Base-by-base conservation (phyloP, 163 green algal species). In the Chloroidium sp. region DNA sequence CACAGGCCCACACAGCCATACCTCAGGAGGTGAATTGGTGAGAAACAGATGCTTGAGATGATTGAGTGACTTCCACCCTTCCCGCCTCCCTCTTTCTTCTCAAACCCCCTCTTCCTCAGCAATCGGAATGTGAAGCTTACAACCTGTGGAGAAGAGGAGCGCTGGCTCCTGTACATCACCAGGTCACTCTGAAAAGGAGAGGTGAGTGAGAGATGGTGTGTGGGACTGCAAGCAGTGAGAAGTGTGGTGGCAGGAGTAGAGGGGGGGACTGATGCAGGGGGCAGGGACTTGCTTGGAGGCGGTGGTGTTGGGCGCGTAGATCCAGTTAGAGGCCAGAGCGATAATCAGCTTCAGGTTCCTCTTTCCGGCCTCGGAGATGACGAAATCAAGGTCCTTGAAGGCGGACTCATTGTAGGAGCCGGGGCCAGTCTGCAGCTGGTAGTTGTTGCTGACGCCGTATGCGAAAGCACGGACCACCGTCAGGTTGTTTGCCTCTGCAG, bases 391-490 rank as follows among this genome's bases (percentile, higher is more conserved):
- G 3, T 57, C 84, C 62, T 69, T n/a, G 57, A 86, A 82, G 3
- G 62, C 74, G 14, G 79, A 61, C 81, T 88, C 84, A 67, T 85
- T 88, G 76, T 86, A 86, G 13, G 74, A 64, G 61, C 84, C 84
- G 8, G 84, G 81, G 6, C 10, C 36, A 1, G 68, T 77, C 78
- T 88, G 84, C 68, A 86, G 79, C 59, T 80, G 76, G 69, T 84
- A 72, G 4, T 69, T 61, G 60, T 78, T 59, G 69, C 64, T 59
- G 61, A 78, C 79, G n/a, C 69, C 61, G 79, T 79, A 82, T 3
- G 60, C 79, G 74, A 82, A 82, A 4, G 78, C 62, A 3, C 79
- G 79, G 57, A 78, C 79, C 59, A 82, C 79, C 36, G 69, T 78
- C 68, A 82, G 59, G 69, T 82, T 78, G 1, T 80, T 67, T 6